phyloP scores from a whole-genome alignment of 2,329 filamentous ascomycete genomes.

The Clarireedia homoeocarpa region DNA sequence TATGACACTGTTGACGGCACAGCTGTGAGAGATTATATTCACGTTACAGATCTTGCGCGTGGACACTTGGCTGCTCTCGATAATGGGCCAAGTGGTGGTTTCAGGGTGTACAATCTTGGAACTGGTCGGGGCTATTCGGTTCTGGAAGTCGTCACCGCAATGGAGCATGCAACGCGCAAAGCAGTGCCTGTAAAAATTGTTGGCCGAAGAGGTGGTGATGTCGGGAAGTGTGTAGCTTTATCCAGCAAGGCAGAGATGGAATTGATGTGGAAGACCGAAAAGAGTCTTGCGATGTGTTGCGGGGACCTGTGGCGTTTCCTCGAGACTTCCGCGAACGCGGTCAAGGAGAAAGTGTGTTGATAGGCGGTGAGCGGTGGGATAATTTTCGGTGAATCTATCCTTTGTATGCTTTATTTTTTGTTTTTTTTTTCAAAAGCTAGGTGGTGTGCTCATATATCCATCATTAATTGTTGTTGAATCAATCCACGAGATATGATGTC shows the following conservation, averaged over 20 bases:
- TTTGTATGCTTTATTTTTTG: background rate
- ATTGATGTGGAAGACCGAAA: conserved; percentile 35
- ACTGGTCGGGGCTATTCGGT: conserved; percentile 40
- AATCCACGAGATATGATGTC: background rate
- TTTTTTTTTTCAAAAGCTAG: too few relatives aligned
- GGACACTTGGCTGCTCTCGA: conserved; percentile 53
- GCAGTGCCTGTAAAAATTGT: conserved; percentile 33
- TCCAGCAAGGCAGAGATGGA: conserved; percentile 34
- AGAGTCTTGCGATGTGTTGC: conserved; percentile 19
- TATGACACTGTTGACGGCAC: conserved; percentile 60
- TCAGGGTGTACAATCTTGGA: conserved; percentile 39
- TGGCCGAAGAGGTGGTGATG: conserved; percentile 36
- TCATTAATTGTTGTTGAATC: too few relatives aligned
- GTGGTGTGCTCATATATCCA: too few relatives aligned
- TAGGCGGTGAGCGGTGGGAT: background rate
- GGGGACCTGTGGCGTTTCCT: conserved; percentile 21
- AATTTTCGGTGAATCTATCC: background rate
- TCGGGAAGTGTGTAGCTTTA: conserved; percentile 37
- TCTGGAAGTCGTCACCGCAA: conserved; percentile 35
- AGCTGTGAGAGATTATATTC: conserved; percentile 60
- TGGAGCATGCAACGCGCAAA: conserved; percentile 31
- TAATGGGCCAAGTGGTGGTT: conserved; percentile 29
- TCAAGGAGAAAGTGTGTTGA: background rate
- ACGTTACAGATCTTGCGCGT: conserved; percentile 56
- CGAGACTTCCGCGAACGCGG: conserved; percentile 1